Conservation (phyloP, 2,329 filamentous ascomycete species). For the Graphiopsis chlorocephala region DNA sequence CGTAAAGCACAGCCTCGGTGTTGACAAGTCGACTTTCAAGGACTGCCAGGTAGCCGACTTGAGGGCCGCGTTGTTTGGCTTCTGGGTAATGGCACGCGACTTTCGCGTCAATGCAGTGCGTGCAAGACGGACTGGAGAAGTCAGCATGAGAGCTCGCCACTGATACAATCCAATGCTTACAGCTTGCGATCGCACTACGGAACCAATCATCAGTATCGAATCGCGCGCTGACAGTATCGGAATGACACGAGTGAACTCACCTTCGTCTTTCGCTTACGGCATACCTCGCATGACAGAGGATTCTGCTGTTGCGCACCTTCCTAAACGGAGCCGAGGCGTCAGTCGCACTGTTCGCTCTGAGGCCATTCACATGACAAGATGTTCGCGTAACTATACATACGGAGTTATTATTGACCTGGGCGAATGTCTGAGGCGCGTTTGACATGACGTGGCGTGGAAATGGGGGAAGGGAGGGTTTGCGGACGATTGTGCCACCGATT, state of each 20-base stretch:
- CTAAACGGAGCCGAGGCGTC: constrained; percentile 10
- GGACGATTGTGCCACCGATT: constrained; percentile 9
- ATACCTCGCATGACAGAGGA: constrained; percentile 22
- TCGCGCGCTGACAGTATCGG: not conserved
- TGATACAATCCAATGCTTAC: not conserved
- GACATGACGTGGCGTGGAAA: constrained; percentile 9
- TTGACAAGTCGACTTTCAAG: constrained; percentile 15
- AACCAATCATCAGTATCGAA: not conserved
- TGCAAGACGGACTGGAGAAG: constrained; percentile 16
- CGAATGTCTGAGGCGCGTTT: constrained; percentile 13
- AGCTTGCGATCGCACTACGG: constrained; percentile 14
- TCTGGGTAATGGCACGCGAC: constrained; percentile 16
- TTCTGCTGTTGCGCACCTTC: constrained; percentile 15
- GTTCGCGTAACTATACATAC: not conserved
- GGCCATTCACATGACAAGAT: not conserved
- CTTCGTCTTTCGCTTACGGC: constrained; percentile 25
- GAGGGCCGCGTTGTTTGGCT: constrained; percentile 11
- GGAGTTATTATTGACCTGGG: constrained; percentile 8
- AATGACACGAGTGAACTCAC: constrained; percentile 12
- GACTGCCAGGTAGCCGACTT: constrained; percentile 15
- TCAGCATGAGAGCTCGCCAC: not conserved
- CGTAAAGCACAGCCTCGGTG: constrained; percentile 13
- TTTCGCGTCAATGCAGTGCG: constrained; percentile 16
- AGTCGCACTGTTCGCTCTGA: not conserved
- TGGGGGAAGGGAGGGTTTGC: not conserved